Percentiles rank a stretch among this genome's conserved stretches.
Evolutionary conservation across 2,329 filamentous ascomycete species (phyloP).

Genomic region (Neofusicoccum sp.): DNA sequence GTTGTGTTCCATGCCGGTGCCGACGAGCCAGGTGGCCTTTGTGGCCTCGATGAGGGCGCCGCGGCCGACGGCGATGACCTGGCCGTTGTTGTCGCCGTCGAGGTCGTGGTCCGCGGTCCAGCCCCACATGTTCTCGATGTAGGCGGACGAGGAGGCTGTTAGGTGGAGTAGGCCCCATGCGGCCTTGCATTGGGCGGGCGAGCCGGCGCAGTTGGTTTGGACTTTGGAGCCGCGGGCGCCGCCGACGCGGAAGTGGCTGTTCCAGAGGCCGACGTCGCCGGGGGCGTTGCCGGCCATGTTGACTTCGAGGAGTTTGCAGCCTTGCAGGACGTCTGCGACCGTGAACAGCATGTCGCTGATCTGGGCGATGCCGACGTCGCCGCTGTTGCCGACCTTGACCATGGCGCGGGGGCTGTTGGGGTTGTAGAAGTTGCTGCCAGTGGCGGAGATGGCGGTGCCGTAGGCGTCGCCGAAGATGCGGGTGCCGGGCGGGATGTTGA

Average conservation of each 20-base stretch:
- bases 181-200: slow-evolving; percentile 30
- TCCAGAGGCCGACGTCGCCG: slow-evolving; percentile 49
- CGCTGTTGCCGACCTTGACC: slow-evolving; percentile 23
- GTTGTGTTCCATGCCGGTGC: slow-evolving; percentile 54
- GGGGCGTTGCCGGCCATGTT: slow-evolving; percentile 45
- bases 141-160: slow-evolving; percentile 45
- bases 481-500: slow-evolving; percentile 21
- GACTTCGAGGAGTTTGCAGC: slow-evolving; percentile 40
- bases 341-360: slow-evolving; percentile 27
- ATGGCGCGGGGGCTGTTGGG: slow-evolving; percentile 21
- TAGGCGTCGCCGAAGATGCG: slow-evolving; percentile 24
- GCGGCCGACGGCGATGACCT: slow-evolving; percentile 47
- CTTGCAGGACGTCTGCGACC: slow-evolving; percentile 12
- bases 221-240: slow-evolving; percentile 33
- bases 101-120: slow-evolving; percentile 57
- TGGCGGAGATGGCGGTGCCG: slow-evolving; percentile 21
- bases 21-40: slow-evolving; percentile 54
- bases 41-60: slow-evolving; percentile 49
- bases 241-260: slow-evolving; percentile 36
- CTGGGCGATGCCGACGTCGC: slow-evolving; percentile 23
- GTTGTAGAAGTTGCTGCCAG: slow-evolving; percentile 22
- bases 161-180: slow-evolving; percentile 48
- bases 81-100: slow-evolving; percentile 32
- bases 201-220: slow-evolving; percentile 30
- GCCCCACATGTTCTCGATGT: slow-evolving; percentile 56